A percentile compares a stretch with the other conserved stretches of the same genome.
Evolutionary conservation across 164 flowering plant genomes (phyloP).

Genomic region (Brasenia schreberi): DNA sequence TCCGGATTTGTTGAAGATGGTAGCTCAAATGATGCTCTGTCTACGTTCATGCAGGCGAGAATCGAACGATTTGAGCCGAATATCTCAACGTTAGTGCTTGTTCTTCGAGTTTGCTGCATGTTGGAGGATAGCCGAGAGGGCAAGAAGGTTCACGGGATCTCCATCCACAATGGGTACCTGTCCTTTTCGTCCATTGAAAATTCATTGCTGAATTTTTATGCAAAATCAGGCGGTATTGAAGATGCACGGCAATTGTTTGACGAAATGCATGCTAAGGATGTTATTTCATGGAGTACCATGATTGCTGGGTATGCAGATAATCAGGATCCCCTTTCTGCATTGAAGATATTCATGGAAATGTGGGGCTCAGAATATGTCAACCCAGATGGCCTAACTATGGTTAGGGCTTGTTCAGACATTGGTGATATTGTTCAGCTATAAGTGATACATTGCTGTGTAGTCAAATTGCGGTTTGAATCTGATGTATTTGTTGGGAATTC

Average conservation of each 20-base stretch:
- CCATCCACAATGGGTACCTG: slow-evolving; percentile 41
- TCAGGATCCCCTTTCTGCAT: slow-evolving; percentile 26
- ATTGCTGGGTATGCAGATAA: slow-evolving; percentile 41
- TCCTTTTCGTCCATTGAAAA: slow-evolving; percentile 41
- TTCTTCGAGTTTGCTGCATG: slow-evolving; percentile 37
- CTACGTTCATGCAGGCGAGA: slow-evolving; percentile 39
- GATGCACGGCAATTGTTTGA: slow-evolving; percentile 43
- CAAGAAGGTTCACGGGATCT: slow-evolving; percentile 32
- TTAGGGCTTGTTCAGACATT: slow-evolving; percentile 37
- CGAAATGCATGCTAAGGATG: slow-evolving; percentile 67
- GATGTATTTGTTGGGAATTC: slow-evolving; percentile 68
- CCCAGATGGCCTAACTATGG: slow-evolving; percentile 45
- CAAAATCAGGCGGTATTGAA: slow-evolving; percentile 13
- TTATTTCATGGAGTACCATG: slow-evolving; percentile 74
- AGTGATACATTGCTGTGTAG: slow-evolving; percentile 31
- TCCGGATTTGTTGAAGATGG: slow-evolving; percentile 37
- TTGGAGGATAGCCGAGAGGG: slow-evolving; percentile 20
- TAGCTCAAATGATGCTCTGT: slow-evolving; percentile 28
- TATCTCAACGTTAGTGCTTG: slow-evolving; percentile 49
- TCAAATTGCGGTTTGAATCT: slow-evolving; percentile 30
- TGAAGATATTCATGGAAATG: slow-evolving; percentile 45
- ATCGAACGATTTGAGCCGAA: slow-evolving; percentile 34
- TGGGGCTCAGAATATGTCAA: slow-evolving; percentile 12
- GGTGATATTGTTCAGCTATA: slow-evolving; percentile 27
- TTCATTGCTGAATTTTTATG: slow-evolving; percentile 42